Evolutionary conservation across 2,329 filamentous ascomycete species (phyloP).

Genomic region (Neoscytalidium dimidiatum): DNA sequence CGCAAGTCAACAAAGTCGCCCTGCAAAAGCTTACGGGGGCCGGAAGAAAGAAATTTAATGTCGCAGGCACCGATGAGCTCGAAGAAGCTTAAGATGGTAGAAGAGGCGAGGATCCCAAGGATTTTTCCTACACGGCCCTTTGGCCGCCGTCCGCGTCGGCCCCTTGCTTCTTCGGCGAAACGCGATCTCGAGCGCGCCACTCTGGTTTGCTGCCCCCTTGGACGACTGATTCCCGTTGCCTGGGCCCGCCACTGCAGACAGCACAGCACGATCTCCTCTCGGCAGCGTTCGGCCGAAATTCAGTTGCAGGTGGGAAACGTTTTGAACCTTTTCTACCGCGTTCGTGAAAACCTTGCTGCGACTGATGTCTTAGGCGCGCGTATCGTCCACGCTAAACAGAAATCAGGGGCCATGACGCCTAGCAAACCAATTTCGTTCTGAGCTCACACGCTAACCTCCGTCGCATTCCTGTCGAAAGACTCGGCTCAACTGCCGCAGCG

Average conservation of each 20-base stretch:
- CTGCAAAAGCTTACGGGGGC: slow-evolving; percentile 83
- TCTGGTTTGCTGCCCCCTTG: slow-evolving; percentile 21
- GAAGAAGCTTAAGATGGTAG: slow-evolving; percentile 36
- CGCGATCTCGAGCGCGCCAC: slow-evolving; percentile 20
- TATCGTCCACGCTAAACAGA: slow-evolving; percentile 16
- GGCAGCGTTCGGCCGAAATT: slow-evolving; percentile 16
- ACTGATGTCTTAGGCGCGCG: slow-evolving; percentile 22
- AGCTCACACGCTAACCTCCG: slow-evolving; percentile 19
- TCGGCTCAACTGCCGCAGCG: slow-evolving; percentile 18
- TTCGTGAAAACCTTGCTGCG: slow-evolving; percentile 21
- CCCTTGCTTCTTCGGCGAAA: slow-evolving; percentile 21
- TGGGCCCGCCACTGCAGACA: slow-evolving; percentile 8
- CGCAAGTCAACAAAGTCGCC: slow-evolving; percentile 87
- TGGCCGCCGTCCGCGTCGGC: slow-evolving; percentile 6
- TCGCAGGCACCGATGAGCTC: slow-evolving; percentile 67
- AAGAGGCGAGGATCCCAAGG: slow-evolving; percentile 10
- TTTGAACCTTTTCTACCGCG: slow-evolving; percentile 14
- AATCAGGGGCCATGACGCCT: slow-evolving; percentile 20
- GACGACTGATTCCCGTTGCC: slow-evolving; percentile 14
- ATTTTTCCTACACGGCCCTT: slow-evolving; percentile 14
- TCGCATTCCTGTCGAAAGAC: slow-evolving; percentile 21
- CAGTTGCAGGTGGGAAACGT: slow-evolving; percentile 15
- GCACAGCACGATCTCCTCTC: slow-evolving; percentile 19
- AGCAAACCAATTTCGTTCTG: slow-evolving; percentile 21
- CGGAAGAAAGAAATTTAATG: slow-evolving; percentile 85